These are phyloP conservation scores for Leccinum griseonigrum DNA, from an alignment of 1,284 basidiomycete genomes.

Conservation along the genomic window DNA sequence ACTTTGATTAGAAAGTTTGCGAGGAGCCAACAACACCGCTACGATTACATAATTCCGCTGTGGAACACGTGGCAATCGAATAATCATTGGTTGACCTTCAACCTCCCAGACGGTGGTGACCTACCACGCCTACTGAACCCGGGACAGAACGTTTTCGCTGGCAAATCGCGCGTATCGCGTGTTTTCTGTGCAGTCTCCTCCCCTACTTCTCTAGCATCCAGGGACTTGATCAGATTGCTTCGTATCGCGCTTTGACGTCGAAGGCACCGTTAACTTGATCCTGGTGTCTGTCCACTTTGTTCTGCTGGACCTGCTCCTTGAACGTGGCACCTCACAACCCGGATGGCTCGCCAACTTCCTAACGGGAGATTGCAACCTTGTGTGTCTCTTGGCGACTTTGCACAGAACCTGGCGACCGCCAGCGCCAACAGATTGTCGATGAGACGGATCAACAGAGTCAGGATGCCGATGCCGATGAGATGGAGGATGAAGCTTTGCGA, in stretches of 20 bases:
- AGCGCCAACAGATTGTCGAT: conserved; percentile 69
- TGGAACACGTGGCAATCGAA: too few relatives aligned
- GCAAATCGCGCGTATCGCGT: conserved; percentile 1
- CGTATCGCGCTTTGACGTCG: conserved; percentile 11
- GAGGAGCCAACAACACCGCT: too few relatives aligned
- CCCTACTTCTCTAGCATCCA: conserved; percentile 1
- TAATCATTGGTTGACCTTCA: not conserved
- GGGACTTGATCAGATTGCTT: conserved; percentile 18
- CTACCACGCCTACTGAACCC: not conserved
- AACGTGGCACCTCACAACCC: not conserved
- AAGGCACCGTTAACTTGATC: conserved; percentile 14
- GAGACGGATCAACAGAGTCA: conserved; percentile 57
- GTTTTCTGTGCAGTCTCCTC: conserved; percentile 5
- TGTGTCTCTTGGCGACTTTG: not conserved
- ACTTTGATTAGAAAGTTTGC: too few relatives aligned
- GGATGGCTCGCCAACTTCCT: not conserved
- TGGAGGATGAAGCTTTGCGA: conserved; percentile 37
- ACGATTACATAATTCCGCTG: too few relatives aligned
- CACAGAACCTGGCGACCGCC: conserved; percentile 29
- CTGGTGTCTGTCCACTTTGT: not conserved
- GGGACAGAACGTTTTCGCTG: not conserved
- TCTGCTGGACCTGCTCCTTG: not conserved
- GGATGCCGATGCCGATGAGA: conserved; percentile 42
- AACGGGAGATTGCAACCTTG: not conserved
- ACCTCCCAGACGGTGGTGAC: not conserved